Conservation (phyloP, 2,329 filamentous ascomycete genomes). For the Pyricularia sp. region DNA sequence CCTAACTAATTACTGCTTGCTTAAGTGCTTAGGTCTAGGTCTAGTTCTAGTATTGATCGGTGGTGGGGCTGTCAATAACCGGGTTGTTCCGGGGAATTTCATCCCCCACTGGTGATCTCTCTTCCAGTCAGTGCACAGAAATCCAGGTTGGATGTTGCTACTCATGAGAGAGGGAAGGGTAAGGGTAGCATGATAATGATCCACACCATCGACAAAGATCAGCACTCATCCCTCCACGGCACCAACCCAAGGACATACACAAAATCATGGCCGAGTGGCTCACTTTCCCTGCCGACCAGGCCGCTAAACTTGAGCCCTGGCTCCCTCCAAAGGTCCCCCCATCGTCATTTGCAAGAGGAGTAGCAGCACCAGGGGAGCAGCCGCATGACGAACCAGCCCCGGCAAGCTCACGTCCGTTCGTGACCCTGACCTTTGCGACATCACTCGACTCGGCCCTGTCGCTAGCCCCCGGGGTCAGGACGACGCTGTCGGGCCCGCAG, state of each 20-base stretch:
- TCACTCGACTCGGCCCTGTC: constrained; percentile 79
- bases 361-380: background rate
- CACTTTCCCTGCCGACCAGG: constrained; percentile 12
- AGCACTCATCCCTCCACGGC: background rate
- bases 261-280: constrained; percentile 12
- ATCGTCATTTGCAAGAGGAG: background rate
- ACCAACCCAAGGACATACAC: background rate
- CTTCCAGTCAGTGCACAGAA: background rate
- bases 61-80: background rate
- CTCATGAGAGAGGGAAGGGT: background rate
- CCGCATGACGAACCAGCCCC: background rate
- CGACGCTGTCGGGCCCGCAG: constrained; percentile 68
- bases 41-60: background rate
- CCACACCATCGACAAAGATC: background rate
- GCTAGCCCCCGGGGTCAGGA: constrained; percentile 69
- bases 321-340: constrained; percentile 12
- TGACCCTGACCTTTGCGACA: constrained; percentile 83
- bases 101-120: background rate
- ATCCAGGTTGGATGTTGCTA: background rate
- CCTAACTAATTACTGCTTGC: too few relatives aligned
- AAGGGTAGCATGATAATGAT: background rate
- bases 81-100: background rate
- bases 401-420: constrained; percentile 29
- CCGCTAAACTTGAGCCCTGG: constrained; percentile 14
- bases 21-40: too few relatives aligned